Percentiles rank a stretch among this genome's conserved stretches.
Conservation (phyloP, 2,329 filamentous ascomycete genomes). For the Rhytidhysteron rufulum region DNA sequence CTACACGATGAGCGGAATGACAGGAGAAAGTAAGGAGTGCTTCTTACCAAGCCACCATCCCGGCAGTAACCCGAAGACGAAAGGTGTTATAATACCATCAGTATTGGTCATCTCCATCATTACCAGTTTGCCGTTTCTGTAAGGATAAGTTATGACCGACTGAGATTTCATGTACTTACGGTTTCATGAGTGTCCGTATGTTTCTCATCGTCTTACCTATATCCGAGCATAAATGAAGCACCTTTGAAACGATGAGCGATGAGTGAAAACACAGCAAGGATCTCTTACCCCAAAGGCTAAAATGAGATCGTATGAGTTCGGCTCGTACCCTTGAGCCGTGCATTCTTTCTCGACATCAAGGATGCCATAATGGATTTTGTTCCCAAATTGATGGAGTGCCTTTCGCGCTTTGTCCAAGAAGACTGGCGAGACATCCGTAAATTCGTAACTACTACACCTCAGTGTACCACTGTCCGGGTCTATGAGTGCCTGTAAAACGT, state of each 20-base stretch:
- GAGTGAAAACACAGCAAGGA: background rate
- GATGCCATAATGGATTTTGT: background rate
- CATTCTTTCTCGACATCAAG: background rate
- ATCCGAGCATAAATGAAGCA: background rate
- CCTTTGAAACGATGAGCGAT: background rate
- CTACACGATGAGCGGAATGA: background rate
- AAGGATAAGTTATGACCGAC: background rate
- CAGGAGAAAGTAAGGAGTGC: background rate
- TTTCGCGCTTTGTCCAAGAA: background rate
- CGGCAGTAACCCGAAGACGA: background rate
- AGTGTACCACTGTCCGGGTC: background rate
- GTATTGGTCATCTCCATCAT: background rate
- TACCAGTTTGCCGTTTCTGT: background rate
- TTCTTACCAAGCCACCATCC: background rate
- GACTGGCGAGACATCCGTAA: background rate
- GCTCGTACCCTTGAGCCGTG: background rate
- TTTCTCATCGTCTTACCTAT: background rate
- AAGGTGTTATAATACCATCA: background rate
- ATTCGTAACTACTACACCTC: background rate
- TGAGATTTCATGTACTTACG: background rate
- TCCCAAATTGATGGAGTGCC: background rate
- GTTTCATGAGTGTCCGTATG: background rate
- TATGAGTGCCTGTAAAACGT: slow-evolving; percentile 6
- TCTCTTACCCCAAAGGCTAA: background rate
- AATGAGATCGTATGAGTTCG: background rate